Evolutionary conservation across 495 filamentous ascomycete species (phyloP).

Genomic region (Trichodelitschia bisporula): DNA sequence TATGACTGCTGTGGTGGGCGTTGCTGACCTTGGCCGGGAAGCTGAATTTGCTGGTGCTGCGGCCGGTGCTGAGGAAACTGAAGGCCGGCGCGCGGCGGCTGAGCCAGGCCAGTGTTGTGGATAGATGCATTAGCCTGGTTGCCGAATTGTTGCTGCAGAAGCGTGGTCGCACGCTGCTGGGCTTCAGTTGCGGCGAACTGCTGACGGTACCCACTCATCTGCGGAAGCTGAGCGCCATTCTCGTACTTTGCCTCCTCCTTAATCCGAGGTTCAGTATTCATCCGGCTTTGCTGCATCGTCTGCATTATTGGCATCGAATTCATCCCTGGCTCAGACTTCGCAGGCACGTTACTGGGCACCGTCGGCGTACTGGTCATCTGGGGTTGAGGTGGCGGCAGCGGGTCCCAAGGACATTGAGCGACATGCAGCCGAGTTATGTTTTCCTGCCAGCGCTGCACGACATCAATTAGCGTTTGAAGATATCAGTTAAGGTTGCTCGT

Average conservation of each 20-base stretch:
- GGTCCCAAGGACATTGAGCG: slow-evolving; percentile 91
- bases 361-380: no score
- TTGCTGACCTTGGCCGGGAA: slow-evolving; percentile 22
- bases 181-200: slow-evolving; percentile 26
- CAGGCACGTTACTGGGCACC: no score
- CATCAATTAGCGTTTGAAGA: no score
- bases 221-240: slow-evolving; percentile 8
- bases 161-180: slow-evolving; percentile 37
- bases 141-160: slow-evolving; percentile 47
- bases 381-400: no score
- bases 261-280: no score
- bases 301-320: no score
- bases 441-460: slow-evolving; percentile 85
- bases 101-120: slow-evolving; percentile 1
- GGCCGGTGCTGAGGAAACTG: slow-evolving; percentile 24
- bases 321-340: no score
- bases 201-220: slow-evolving; percentile 17
- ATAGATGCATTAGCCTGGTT: slow-evolving; percentile 23
- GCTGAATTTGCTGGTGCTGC: slow-evolving; percentile 23
- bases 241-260: slow-evolving; percentile 50
- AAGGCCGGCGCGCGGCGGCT: slow-evolving; percentile 4
- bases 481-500: no score
- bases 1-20: slow-evolving; percentile 4
- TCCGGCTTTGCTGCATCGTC: no score
- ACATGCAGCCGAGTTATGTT: slow-evolving; percentile 63